Evolutionary conservation across 2,329 filamentous ascomycete genomes (phyloP), one percentile per base, ranked within the genome.

Genomic region (Microthyrium microscopicum): DNA sequence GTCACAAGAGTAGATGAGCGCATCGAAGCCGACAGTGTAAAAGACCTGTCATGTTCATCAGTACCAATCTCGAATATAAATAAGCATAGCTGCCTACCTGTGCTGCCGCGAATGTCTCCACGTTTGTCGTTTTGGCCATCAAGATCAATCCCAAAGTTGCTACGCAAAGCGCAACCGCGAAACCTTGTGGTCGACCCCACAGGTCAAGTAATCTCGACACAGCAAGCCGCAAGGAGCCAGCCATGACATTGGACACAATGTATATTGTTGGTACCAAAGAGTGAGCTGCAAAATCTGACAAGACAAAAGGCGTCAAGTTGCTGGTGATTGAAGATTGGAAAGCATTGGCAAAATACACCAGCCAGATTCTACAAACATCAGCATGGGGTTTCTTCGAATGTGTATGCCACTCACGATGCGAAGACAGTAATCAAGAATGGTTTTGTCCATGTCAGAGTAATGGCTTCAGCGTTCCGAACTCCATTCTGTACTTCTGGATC

Each of bases 181-280:
- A 68, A 12, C 70, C 74, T 46, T 76, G 66, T 9, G 73, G 65
- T 22, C 75, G 69, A 36, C 73, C 75, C 60, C 70, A 79, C 21
- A 75, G 58, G 51, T 80, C 70, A 33, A 77, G 60, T 13, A 77
- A 57, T 50, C 78, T 79, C 34, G 75, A 73, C 41, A 75, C 62
- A 1, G 73, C 68, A 5, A 77, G 62, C 46, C 74, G 73, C 35
- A 67, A 61, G 12, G 76, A 61, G 22, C 70, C 74, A 46, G 58
- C 55, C 28, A 75, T 65, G 26, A 70, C 52, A 38, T 54, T 60
- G 8, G 45, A 42, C 5, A 48, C 44, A 16, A 50, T 46, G 26
- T 29, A 38, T 33, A 48, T 47, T 37, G 45, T 42, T 4, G 45
- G 43, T 5, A 48, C 29, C 5, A 51, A 38, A 5, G 48, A 49